Base-by-base conservation (phyloP, 106 monocot genomes). In the Cymbidium sinense region DNA sequence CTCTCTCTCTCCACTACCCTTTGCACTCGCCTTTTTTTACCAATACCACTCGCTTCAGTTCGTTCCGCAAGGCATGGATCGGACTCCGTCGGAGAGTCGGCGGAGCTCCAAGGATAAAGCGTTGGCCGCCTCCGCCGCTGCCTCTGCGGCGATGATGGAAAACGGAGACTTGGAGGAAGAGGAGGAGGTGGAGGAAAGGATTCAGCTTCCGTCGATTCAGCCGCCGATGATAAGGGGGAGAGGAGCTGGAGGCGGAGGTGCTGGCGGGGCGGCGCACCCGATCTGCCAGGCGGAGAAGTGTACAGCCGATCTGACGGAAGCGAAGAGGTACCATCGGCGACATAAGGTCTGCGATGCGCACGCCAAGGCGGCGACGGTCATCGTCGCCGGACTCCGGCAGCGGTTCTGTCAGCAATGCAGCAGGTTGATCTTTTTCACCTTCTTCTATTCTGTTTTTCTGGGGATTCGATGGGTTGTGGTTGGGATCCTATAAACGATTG, bases 301-400 rank as follows among this genome's bases (percentile, higher is more conserved):
- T 82, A 10, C 37, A 13, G 83, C 81, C 4, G 88, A 86, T 80
- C 88, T 82, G 47, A 82, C 82, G 21, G 79, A 78, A 73, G 86
- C 80, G 18, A 91, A 86, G 84, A 74, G 81, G 36, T 96, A 96
- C 76, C 89, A 96, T 77, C 83, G 87, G 74, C 76, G 93, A 34
- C 96, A 96, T 77, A 93, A 91, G 85, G 93, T 96, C 2, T 96
- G 96, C 76, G 87, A 89, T 78, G 50, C 75, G 1, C 96, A 96
- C 77, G 85, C 89, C 78, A 93, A 90, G 82, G 78, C 96, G 0
- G 73, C 90, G 17, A 74, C 70, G 29, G 91, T 88, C 33, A 28
- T 76, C 51, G 85, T 91, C n/a, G 84, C 81, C 54, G 84, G 84
- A 0, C 75, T 86, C 25, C 75, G 79, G 25, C 85, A 88, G 58